Percentiles rank a stretch among this genome's conserved stretches.
Evolutionary conservation across 441 rosid genomes (phyloP).

Genomic region (Corymbia citriodora): DNA sequence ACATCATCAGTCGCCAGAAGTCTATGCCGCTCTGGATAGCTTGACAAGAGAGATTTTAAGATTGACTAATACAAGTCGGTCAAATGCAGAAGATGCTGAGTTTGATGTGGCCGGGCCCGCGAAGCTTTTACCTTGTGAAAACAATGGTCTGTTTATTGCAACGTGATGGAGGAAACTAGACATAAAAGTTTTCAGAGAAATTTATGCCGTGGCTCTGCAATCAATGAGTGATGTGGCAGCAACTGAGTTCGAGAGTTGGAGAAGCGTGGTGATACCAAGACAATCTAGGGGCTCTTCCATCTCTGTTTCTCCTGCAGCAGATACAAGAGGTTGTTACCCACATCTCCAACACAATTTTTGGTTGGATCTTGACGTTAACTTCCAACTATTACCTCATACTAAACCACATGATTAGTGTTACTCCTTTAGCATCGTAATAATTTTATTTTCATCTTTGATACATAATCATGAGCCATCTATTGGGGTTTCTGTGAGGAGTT

Average conservation of each 20-base stretch:
- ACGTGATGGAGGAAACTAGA: background rate
- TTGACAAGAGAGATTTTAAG: slow-evolving; percentile 18
- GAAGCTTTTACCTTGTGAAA: background rate
- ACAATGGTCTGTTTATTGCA: background rate
- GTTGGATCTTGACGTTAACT: background rate
- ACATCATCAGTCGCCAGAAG: slow-evolving; percentile 14
- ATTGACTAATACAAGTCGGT: background rate
- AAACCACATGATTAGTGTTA: background rate
- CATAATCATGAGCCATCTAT: background rate
- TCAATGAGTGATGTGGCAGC: background rate
- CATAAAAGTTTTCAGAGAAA: background rate
- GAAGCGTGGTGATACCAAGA: background rate
- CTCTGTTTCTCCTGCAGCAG: background rate
- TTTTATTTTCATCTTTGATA: background rate
- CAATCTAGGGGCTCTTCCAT: background rate
- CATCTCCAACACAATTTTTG: background rate
- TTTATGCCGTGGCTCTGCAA: background rate
- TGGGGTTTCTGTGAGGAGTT: background rate
- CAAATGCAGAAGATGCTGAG: background rate
- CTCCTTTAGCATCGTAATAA: background rate
- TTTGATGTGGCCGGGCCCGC: background rate
- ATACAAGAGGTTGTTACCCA: background rate
- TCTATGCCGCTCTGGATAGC: slow-evolving; percentile 9
- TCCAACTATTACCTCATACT: background rate
- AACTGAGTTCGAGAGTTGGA: background rate